Base-by-base conservation (phyloP, 306 rosid genomes). In the Phaseolus lunatus region DNA sequence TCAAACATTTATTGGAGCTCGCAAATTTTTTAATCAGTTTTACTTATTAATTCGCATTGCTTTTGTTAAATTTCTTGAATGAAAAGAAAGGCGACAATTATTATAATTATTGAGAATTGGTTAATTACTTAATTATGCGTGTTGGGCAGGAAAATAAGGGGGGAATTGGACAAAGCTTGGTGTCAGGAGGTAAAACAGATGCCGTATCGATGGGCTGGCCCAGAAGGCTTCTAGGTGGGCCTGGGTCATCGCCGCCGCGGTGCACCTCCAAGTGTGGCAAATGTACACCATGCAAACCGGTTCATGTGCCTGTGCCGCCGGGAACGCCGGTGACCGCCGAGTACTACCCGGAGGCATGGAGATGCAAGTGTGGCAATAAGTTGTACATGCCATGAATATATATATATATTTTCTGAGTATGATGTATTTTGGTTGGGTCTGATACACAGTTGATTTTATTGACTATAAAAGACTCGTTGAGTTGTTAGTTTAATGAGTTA, bases 341-440 rank as follows among this genome's bases (percentile, higher is more conserved):
- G 82, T 92, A 95, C 77, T 95, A 92, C 80, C 97, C 97, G 0
- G 97, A 92, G 83, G 97, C 97, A n/a, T 95, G 99, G 99, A 87
- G 96, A 76, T 95, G 99, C 92, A 90, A 95, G 82, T 95, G 99
- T 85, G 93, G 97, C 84, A 89, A 92, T 72, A 95, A 75, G 86
- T 73, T 89, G 66, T 95, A 84, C 89, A 90, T 92, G 93, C 99
- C 99, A 52, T 94, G 92, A 94, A 54, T 2, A 24, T 72, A 24
- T 31, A 5, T 4, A 31, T 5, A 31, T 31, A 31, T 67, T 78
- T 12, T 61, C 49, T 81, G 49, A 73, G n/a, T 73, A 47, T 63
- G 54, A 10, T 62, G 52, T 78, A 56, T 26, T 73, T 72, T 74
- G 79, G 72, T 72, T 48, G 39, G 59, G 37, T n/a, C 59, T 77